Evolutionary conservation across 2,329 filamentous ascomycete species (phyloP), one percentile per base, ranked within the genome.

Genomic region (Aphanocladium album): DNA sequence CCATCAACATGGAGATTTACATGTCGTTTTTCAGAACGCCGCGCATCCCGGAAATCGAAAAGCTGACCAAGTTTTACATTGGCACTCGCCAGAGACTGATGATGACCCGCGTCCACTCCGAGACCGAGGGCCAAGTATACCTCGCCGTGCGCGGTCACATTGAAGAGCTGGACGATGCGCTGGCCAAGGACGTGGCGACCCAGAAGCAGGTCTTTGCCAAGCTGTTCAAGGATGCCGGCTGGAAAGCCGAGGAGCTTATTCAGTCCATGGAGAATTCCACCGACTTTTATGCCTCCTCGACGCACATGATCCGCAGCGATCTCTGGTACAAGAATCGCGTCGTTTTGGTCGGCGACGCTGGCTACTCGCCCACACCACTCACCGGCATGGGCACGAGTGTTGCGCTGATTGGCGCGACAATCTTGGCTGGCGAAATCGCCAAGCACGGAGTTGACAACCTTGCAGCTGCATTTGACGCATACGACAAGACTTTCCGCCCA

Each of bases 341-440:
- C 21, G 73, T 75, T 0, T 70, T 80, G 1, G 54, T 82, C 1
- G 81, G 80, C 2, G 81, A 84, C 62, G 78, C 81, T 17, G 80
- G 70, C 2, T 76, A 76, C 63, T 76, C 74, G 45, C 76, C 78
- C 1, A 76, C 77, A 3, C 74, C 77, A 1, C 66, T 77, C 3
- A 77, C 74, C 0, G 80, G 80, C 1, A 76, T 78, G 72, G 79
- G 80, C 2, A 80, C 77, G 0, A 73, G 74, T 3, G 63, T 70
- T 12, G 75, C 74, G 1, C 65, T 83, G 2, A 66, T 79, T n/a
- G 76, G 77, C 1, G 79, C 79, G 83, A 84, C 66, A 67, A 33
- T 83, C 3, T 72, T 84, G 1, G 80, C 80, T 0, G 80, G 81
- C 7, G 80, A 80, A 64, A 72, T 80, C 35, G 62, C 62, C 50